Base-by-base conservation (phyloP, 1,284 basidiomycete genomes). In the Papiliotrema nemorosa region DNA sequence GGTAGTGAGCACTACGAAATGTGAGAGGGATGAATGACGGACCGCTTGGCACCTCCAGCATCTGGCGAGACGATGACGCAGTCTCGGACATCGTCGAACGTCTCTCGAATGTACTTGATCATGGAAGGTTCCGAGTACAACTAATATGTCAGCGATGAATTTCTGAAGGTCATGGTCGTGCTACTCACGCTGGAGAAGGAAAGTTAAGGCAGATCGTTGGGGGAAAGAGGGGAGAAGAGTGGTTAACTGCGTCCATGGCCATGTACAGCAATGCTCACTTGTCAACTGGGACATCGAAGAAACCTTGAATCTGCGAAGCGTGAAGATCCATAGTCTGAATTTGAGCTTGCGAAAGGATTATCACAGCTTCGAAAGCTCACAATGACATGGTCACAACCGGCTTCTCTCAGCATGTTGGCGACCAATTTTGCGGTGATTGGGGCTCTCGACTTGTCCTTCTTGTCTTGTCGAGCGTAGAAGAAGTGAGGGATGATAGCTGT, bases 221-320 rank as follows among this genome's bases (percentile, higher is more conserved):
- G n/a, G n/a, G n/a, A n/a, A n/a, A n/a, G n/a, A n/a, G n/a, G n/a
- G n/a, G n/a, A n/a, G n/a, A n/a, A n/a, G n/a, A n/a, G n/a, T n/a
- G n/a, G n/a, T n/a, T n/a, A n/a, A n/a, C n/a, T n/a, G n/a, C n/a
- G n/a, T n/a, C n/a, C n/a, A n/a, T n/a, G n/a, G n/a, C n/a, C n/a
- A 13, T 7, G 24, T 43, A 20, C 35, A 33, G 18, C 18, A n/a
- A 38, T 44, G 84, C 90, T 82, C 73, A 96, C 92, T 97, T 97
- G 81, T 99, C 94, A 57, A 98, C 94, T 16, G 96, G 96, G n/a
- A 97, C 94, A 75, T 98, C 94, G 75, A 99, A 99, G 80, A 99
- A 99, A 31, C 96, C 96, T 76, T 99, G 93, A 59, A 97, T 97
- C 71, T 96, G 93, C n/a, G 90, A 92, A 42, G 93, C 92, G 71